These are phyloP conservation scores for Cutaneotrichosporon sp. DNA, from an alignment of 1,284 basidiomycete species.

Conservation along the genomic window DNA sequence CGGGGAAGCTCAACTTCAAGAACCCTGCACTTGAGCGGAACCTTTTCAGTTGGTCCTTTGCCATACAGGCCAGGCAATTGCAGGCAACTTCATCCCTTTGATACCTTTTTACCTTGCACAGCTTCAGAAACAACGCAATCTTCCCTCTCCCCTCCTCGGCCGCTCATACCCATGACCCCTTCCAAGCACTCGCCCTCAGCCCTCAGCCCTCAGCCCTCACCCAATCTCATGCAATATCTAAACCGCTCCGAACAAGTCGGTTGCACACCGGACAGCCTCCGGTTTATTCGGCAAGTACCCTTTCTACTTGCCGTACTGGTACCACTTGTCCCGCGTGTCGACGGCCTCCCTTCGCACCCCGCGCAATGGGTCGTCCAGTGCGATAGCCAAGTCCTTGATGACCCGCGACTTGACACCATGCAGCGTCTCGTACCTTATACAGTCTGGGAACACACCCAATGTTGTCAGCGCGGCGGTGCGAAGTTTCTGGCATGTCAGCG, in stretches of 20 bases:
- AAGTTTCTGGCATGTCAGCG: constrained; percentile 50
- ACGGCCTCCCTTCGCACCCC: constrained; percentile 81
- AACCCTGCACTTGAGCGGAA: no score
- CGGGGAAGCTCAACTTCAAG: no score
- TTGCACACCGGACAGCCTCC: no score
- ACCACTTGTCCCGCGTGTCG: constrained; percentile 65
- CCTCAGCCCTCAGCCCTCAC: not conserved
- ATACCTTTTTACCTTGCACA: not conserved
- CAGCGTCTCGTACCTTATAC: constrained; percentile 74
- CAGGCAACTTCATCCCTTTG: no score
- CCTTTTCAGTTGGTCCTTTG: no score
- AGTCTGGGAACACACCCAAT: constrained; percentile 67
- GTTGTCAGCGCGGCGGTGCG: constrained; percentile 73
- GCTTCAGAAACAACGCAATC: not conserved
- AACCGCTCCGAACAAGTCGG: not conserved
- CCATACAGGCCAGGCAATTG: no score
- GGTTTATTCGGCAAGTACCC: no score
- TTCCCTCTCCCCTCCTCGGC: no score
- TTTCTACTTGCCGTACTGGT: constrained; percentile 11
- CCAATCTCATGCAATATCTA: not conserved
- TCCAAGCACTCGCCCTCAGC: no score
- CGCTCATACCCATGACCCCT: no score
- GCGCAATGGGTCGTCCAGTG: constrained; percentile 79
- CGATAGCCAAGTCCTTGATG: constrained; percentile 68
- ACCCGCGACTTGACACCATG: constrained; percentile 71